A percentile compares a stretch with the other conserved stretches of the same genome.
These are phyloP conservation scores for Entomortierella lignicola DNA, from an alignment of 192 early-diverging fungal genomes.

Conservation along the genomic window DNA sequence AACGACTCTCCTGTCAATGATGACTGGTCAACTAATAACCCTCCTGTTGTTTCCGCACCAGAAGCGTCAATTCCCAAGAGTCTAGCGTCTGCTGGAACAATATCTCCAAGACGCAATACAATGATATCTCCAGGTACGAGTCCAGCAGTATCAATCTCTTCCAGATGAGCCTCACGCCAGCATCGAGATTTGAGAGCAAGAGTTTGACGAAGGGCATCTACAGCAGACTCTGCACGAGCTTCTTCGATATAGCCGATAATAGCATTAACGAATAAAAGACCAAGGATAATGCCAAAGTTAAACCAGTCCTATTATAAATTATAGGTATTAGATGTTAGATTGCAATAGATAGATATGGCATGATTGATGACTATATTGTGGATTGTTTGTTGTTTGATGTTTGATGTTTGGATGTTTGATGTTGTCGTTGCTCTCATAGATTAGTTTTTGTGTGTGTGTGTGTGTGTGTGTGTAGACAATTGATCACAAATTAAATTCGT, in stretches of 20 bases:
- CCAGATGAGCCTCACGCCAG: conserved; percentile 67
- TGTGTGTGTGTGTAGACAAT: too few species aligned
- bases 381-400: too few species aligned
- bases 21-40: conserved; percentile 77
- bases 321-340: neutral
- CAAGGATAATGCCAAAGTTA: conserved; percentile 70
- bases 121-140: conserved; percentile 83
- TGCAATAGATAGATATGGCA: neutral
- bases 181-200: conserved; percentile 73
- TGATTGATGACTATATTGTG: too few species aligned
- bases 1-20: conserved; percentile 83
- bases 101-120: conserved; percentile 78
- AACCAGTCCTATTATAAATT: conserved; percentile 59
- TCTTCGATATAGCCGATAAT: conserved; percentile 80
- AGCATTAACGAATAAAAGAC: conserved; percentile 71
- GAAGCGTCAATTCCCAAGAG: conserved; percentile 63
- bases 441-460: too few species aligned
- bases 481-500: too few species aligned
- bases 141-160: conserved; percentile 60
- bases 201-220: conserved; percentile 77
- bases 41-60: conserved; percentile 63
- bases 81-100: conserved; percentile 78
- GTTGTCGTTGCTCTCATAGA: too few species aligned
- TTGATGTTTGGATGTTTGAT: too few species aligned
- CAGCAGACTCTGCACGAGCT: conserved; percentile 75